Conservation (phyloP, 768 basidiomycete species). For the Wakefieldia striispora region DNA sequence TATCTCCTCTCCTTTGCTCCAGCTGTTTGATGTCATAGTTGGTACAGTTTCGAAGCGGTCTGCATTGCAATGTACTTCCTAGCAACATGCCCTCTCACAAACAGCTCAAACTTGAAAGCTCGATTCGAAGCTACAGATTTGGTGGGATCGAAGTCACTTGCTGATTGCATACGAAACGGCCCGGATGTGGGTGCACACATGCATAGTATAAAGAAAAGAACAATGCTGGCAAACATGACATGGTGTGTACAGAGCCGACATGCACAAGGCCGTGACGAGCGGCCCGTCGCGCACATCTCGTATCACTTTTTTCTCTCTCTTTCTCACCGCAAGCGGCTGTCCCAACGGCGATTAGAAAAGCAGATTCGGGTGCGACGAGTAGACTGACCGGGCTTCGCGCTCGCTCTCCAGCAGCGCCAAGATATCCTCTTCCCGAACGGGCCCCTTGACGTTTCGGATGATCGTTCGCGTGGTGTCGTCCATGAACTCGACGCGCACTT, state of each 20-base stretch:
- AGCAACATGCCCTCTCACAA: slow-evolving; percentile 24
- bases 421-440: slow-evolving; percentile 94
- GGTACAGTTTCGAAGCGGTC: slow-evolving; percentile 24
- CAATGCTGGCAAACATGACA: slow-evolving; percentile 1
- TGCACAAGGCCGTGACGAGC: too few relatives aligned
- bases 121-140: too few relatives aligned
- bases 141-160: too few relatives aligned
- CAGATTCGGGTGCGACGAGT: neutral
- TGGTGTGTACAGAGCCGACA: neutral
- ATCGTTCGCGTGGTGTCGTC: slow-evolving; percentile 94
- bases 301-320: neutral
- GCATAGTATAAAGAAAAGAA: slow-evolving; percentile 5
- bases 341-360: neutral
- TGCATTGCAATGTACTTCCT: slow-evolving; percentile 30
- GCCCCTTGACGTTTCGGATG: slow-evolving; percentile 99
- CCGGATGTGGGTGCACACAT: neutral
- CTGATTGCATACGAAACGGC: too few relatives aligned
- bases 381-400: slow-evolving; percentile 93
- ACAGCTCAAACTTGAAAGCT: slow-evolving; percentile 4
- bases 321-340: slow-evolving; percentile 25
- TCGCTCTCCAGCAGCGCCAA: slow-evolving; percentile 96
- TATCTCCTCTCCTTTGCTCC: slow-evolving; percentile 20
- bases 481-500: slow-evolving; percentile 99
- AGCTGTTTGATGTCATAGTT: slow-evolving; percentile 30
- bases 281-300: too few relatives aligned